phyloP scores from a whole-genome alignment of 2,329 filamentous ascomycete genomes.

The Fusarium pseudonygamai region DNA sequence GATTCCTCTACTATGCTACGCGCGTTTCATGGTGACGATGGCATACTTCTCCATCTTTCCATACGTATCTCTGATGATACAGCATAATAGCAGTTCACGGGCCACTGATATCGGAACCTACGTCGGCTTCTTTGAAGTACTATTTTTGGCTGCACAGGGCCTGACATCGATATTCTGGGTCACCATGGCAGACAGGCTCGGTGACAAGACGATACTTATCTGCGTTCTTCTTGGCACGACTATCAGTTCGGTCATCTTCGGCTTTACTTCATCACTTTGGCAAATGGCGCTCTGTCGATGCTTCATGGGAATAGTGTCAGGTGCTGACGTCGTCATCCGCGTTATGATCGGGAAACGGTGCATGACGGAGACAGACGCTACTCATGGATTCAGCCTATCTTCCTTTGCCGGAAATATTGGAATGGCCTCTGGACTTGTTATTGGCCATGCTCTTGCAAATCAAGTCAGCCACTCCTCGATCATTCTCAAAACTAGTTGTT shows the following conservation, averaged over 20 bases:
- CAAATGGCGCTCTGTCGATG: not conserved
- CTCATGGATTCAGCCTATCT: not conserved
- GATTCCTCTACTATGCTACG: not conserved
- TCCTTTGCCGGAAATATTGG: not conserved
- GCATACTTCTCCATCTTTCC: not conserved
- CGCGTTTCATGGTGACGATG: not conserved
- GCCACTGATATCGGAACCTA: not conserved
- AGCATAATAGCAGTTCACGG: not conserved
- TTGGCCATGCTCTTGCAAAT: not conserved
- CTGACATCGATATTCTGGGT: not conserved
- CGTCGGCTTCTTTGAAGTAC: not conserved
- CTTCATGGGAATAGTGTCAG: not conserved
- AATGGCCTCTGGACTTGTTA: not conserved
- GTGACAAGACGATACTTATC: not conserved
- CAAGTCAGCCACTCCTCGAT: not conserved
- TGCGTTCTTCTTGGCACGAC: not conserved
- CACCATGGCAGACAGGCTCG: not conserved
- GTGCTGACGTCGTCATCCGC: not conserved
- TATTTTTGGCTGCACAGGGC: not conserved
- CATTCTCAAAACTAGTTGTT: not conserved
- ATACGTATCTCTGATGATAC: not conserved
- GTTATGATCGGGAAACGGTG: not conserved
- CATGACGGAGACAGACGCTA: not conserved
- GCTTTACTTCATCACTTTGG: not conserved
- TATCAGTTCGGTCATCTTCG: not conserved